Percentiles rank a stretch among this genome's conserved stretches.
phyloP scores from a whole-genome alignment of 179 eudicot genomes.

The Actinidia chinensis region DNA sequence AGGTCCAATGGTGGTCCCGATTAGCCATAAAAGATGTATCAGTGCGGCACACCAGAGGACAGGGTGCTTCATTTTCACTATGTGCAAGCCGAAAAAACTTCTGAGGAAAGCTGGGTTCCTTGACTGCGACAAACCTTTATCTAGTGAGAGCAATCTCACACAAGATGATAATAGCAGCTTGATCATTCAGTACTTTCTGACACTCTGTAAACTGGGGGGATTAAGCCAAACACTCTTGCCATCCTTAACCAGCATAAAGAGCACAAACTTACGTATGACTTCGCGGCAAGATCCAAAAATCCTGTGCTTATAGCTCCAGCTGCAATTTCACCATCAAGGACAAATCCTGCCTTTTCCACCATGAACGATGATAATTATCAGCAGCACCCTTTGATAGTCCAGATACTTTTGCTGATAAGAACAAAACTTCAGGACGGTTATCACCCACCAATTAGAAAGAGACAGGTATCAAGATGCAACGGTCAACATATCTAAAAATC shows the following conservation, averaged over 20 bases:
- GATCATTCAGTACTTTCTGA: slow-evolving; percentile 88
- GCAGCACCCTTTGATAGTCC: slow-evolving; percentile 94
- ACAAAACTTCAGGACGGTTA: slow-evolving; percentile 12
- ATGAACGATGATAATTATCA: slow-evolving; percentile 83
- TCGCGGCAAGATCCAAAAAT: slow-evolving; percentile 84
- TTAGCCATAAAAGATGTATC: slow-evolving; percentile 89
- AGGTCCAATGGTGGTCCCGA: slow-evolving; percentile 80
- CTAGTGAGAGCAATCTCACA: slow-evolving; percentile 84
- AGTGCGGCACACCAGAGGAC: slow-evolving; percentile 93
- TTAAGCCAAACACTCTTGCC: slow-evolving; percentile 96
- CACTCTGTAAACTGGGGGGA: slow-evolving; percentile 91
- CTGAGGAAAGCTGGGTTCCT: slow-evolving; percentile 91
- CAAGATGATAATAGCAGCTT: slow-evolving; percentile 94
- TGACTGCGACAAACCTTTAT: slow-evolving; percentile 68
- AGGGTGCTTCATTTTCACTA: slow-evolving; percentile 88
- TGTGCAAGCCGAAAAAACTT: slow-evolving; percentile 84
- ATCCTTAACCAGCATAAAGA: slow-evolving; percentile 94
- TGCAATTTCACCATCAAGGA: slow-evolving; percentile 97
- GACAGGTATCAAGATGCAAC: neutral
- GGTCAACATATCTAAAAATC: neutral
- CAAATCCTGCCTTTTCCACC: slow-evolving; percentile 99
- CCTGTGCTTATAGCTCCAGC: slow-evolving; percentile 75
- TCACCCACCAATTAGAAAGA: neutral
- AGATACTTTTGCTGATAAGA: slow-evolving; percentile 72
- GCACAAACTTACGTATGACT: slow-evolving; percentile 96